Base-by-base conservation (phyloP, 1,284 basidiomycete genomes). In the Apiotrichum akiyoshidainum region DNA sequence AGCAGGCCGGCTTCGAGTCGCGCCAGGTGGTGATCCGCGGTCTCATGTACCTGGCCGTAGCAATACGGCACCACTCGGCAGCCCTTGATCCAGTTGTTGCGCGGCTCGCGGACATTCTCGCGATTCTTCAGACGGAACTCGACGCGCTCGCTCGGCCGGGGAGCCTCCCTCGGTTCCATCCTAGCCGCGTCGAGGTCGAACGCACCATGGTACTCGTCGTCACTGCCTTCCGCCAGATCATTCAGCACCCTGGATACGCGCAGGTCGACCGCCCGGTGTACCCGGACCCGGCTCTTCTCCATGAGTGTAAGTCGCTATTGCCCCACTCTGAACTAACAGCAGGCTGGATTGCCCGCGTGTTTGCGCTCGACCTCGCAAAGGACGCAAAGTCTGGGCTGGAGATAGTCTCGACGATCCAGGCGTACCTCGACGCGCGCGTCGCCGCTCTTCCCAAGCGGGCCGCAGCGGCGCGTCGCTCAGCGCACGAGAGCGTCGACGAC, bases 1-100 rank as follows among this genome's bases (percentile, higher is more conserved):
- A 80, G 22, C 77, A 82, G 17, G 87, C 87, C 0, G 87, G 92
- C 67, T 78, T 82, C 26, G 80, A 83, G n/a, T 87, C 88, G 0
- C 85, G 91, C 16, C 77, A 85, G 35, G 84, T 87, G 11, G 85
- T 85, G 65, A 85, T 97, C 52, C 85, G 89, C 10, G 90, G 89
- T 0, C 81, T 89, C 70, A 86, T 88, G 83, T 85, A 88, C 70
- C 83, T 91, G 21, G 84, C 84, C 0, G 84, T 86, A 26, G 81
- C 91, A 13, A 81, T 87, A 66, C 82, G 85, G 21, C 84, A 87
- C 59, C 83, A 87, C 49, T 70, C 74, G 0, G 72, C 87, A 10
- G 77, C 83, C 3, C 68, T 92, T 14, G 71, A 81, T 17, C 82
- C 82, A 0, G 81, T 88, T 5, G 78, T 86, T 12, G 79, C 78